Evolutionary conservation across 805 yeast genomes (phyloP).

Genomic region (Kazachstania africana): DNA sequence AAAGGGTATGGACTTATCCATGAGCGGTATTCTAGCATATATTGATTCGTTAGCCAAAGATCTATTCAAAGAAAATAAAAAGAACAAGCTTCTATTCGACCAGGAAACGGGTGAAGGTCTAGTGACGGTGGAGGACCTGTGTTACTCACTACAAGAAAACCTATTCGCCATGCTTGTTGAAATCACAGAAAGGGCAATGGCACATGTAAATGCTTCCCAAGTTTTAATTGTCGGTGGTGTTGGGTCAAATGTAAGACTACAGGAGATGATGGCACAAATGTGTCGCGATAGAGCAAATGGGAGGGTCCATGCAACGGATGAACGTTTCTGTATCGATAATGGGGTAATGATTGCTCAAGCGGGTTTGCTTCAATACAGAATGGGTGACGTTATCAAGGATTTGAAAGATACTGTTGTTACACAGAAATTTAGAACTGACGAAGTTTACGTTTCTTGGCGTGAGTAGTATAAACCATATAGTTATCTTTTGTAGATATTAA

Average conservation of each 20-base stretch:
- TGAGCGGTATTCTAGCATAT: slow-evolving; percentile 88
- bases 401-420: slow-evolving; percentile 73
- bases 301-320: slow-evolving; percentile 88
- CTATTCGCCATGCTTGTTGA: slow-evolving; percentile 94
- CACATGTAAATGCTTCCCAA: slow-evolving; percentile 82
- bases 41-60: slow-evolving; percentile 74
- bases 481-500: neutral
- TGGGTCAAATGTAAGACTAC: slow-evolving; percentile 87
- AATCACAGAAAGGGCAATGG: slow-evolving; percentile 97
- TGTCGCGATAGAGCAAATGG: slow-evolving; percentile 75
- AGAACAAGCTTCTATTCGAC: slow-evolving; percentile 29
- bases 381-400: slow-evolving; percentile 50
- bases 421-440: slow-evolving; percentile 90
- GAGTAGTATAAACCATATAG: slow-evolving; percentile 34
- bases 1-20: slow-evolving; percentile 94
- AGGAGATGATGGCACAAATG: slow-evolving; percentile 95
- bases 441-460: slow-evolving; percentile 84
- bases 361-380: slow-evolving; percentile 74
- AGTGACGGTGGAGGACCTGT: slow-evolving; percentile 75
- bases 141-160: slow-evolving; percentile 87
- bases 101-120: slow-evolving; percentile 31
- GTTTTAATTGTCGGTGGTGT: slow-evolving; percentile 97
- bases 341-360: slow-evolving; percentile 99
- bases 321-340: slow-evolving; percentile 91
- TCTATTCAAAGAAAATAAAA: slow-evolving; percentile 36